Percentiles rank a stretch among this genome's conserved stretches.
Evolutionary conservation across 2,329 filamentous ascomycete genomes (phyloP).

Genomic region (Neofusicoccum laricinum): DNA sequence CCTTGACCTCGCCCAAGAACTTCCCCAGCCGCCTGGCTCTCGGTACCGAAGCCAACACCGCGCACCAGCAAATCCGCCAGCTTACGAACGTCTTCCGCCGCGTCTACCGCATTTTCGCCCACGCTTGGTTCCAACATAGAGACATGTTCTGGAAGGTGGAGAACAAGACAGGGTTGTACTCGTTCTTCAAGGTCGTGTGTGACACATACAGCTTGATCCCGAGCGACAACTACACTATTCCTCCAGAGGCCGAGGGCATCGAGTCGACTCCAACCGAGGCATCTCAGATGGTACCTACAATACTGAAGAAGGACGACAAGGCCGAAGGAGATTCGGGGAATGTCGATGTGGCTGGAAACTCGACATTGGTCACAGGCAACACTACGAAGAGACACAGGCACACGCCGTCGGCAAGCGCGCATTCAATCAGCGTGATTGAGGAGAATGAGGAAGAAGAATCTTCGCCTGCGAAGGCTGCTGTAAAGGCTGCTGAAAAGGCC

Average conservation of each 20-base stretch:
- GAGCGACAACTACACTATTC: slow-evolving; percentile 93
- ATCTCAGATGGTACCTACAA: slow-evolving; percentile 24
- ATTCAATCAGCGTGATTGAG: slow-evolving; percentile 73
- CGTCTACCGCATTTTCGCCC: slow-evolving; percentile 93
- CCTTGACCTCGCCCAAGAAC: slow-evolving; percentile 89
- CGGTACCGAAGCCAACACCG: slow-evolving; percentile 41
- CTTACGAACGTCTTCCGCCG: slow-evolving; percentile 93
- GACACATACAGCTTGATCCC: slow-evolving; percentile 87
- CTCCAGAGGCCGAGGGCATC: slow-evolving; percentile 84
- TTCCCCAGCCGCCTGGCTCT: slow-evolving; percentile 81
- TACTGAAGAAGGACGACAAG: slow-evolving; percentile 34
- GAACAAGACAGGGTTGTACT: slow-evolving; percentile 83
- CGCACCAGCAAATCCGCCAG: slow-evolving; percentile 66
- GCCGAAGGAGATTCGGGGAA: slow-evolving; percentile 20
- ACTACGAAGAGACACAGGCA: slow-evolving; percentile 83
- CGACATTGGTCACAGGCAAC: slow-evolving; percentile 54
- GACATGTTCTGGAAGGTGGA: slow-evolving; percentile 95
- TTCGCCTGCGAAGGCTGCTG: slow-evolving; percentile 18
- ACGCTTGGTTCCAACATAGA: slow-evolving; percentile 97
- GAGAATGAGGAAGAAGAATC: slow-evolving; percentile 69
- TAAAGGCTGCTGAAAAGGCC: slow-evolving; percentile 20
- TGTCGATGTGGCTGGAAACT: slow-evolving; percentile 32
- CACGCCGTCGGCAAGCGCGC: slow-evolving; percentile 73
- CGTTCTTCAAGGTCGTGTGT: slow-evolving; percentile 96
- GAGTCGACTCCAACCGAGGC: slow-evolving; percentile 44